Base-by-base conservation (phyloP, 225 moss, liverwort and hornwort genomes). In the Marchantia polymorpha region DNA sequence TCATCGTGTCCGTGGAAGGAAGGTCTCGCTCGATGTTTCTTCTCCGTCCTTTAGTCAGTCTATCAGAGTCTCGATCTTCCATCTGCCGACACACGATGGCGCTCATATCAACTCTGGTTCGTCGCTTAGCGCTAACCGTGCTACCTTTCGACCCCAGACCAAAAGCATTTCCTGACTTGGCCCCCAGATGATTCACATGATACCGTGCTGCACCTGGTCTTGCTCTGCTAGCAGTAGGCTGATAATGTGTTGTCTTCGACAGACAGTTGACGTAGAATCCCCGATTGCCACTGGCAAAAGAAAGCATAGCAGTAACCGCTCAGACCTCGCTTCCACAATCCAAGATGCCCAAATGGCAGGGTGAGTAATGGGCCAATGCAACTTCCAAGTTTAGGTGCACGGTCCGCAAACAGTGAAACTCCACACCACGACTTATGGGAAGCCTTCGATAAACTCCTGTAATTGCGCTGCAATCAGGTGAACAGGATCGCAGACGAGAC, bases 1-100 rank as follows among this genome's bases (percentile, higher is more conserved):
- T 73, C 17, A 54, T 68, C 55, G 69, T 26, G 25, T 48, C 31
- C 53, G 22, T 30, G 9, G 39, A 22, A 73, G 77, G 72, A 53
- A 52, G 12, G 26, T 73, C 26, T 27, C 75, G 52, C 61, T 47
- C 78, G 5, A 23, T 14, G 60, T 58, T 79, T 55, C 52, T 64
- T 52, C 72, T 39, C 58, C 48, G 0, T 53, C 12, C 51, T 48
- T 7, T 47, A 52, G 20, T 77, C 67, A 67, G 22, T 49, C 52
- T 68, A 22, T 77, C 77, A 17, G 80, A 54, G 14, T 78, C 69
- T 67, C 56, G 69, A 78, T 52, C 77, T 48, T 70, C 80, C 47
- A 83, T 81, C 20, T 78, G 78, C 52, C 52, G 22, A 55, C 77
- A 31, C 29, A 52, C 61, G 19, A 63, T 47, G 0, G 50, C 71